A percentile compares a stretch with the other conserved stretches of the same genome.
These are phyloP conservation scores for Aspergillus sp. DNA, from an alignment of 2,329 filamentous ascomycete genomes.

Conservation along the genomic window DNA sequence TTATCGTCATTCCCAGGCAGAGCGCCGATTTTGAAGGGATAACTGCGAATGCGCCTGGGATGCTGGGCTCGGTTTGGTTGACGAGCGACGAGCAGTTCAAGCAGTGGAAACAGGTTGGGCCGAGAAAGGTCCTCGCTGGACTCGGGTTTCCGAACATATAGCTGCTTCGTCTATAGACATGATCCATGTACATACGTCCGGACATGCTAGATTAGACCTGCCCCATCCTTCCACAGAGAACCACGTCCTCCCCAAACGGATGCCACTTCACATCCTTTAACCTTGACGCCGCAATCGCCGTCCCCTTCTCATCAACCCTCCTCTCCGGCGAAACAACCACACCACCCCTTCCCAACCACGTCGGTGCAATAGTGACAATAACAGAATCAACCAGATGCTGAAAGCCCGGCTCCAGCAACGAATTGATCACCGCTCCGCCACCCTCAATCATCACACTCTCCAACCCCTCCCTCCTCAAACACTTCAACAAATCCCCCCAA, in stretches of 20 bases:
- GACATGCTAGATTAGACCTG: background rate
- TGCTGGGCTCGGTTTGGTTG: constrained; percentile 46
- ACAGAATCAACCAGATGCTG: constrained; percentile 69
- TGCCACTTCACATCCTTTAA: constrained; percentile 69
- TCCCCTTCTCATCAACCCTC: constrained; percentile 53
- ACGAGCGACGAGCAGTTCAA: constrained; percentile 41
- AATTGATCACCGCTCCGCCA: constrained; percentile 79
- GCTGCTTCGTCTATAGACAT: background rate
- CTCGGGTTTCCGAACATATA: constrained; percentile 32
- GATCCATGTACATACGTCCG: background rate
- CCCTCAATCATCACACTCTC: constrained; percentile 89
- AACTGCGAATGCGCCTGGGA: constrained; percentile 53
- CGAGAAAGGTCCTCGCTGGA: constrained; percentile 39
- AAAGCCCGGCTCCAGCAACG: constrained; percentile 65
- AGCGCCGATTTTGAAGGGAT: constrained; percentile 39
- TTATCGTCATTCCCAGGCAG: constrained; percentile 55
- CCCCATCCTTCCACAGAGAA: constrained; percentile 70
- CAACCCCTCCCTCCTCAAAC: constrained; percentile 62
- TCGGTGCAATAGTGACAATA: constrained; percentile 86
- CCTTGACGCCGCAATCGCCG: constrained; percentile 65
- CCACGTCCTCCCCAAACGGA: constrained; percentile 77
- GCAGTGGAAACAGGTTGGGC: constrained; percentile 45
- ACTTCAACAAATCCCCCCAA: constrained; percentile 66
- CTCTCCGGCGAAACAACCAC: constrained; percentile 75
- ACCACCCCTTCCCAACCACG: constrained; percentile 80